Evolutionary conservation across 2,329 filamentous ascomycete genomes (phyloP).

Genomic region (Dactylonectria macrodidyma): DNA sequence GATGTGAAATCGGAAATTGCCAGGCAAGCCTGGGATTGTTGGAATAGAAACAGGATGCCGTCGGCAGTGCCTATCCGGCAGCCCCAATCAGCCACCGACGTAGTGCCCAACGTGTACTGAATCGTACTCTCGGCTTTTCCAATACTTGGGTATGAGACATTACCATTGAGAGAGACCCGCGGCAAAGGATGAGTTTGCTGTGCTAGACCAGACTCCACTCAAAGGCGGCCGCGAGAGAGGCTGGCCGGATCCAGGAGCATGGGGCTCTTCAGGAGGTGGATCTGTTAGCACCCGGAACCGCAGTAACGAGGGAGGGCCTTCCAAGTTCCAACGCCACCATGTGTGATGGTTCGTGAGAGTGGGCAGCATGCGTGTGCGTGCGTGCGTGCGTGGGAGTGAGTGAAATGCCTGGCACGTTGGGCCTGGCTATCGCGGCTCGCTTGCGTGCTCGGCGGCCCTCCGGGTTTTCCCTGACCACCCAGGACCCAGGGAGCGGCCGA

Average conservation of each 20-base stretch:
- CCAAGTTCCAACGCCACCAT: constrained; percentile 39
- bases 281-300: constrained; percentile 38
- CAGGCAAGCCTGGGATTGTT: constrained; percentile 26
- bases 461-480: constrained; percentile 33
- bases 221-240: constrained; percentile 29
- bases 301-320: constrained; percentile 34
- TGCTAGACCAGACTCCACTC: constrained; percentile 29
- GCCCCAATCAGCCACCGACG: constrained; percentile 46
- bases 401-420: constrained; percentile 31
- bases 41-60: constrained; percentile 43
- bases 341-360: constrained; percentile 43
- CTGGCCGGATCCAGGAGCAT: constrained; percentile 42
- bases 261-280: constrained; percentile 43
- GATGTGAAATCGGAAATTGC: constrained; percentile 30
- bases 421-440: constrained; percentile 48
- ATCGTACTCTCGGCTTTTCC: constrained; percentile 37
- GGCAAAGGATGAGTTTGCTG: constrained; percentile 25
- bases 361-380: constrained; percentile 1
- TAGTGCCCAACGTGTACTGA: constrained; percentile 40
- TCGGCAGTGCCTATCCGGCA: constrained; percentile 45
- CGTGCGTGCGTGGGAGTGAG: not conserved
- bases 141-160: constrained; percentile 36
- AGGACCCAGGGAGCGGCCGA: constrained; percentile 31
- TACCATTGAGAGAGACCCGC: constrained; percentile 34
- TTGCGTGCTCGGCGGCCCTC: constrained; percentile 39